Conservation (phyloP, 2,329 filamentous ascomycete genomes). For the Emericellopsis cladophorae region DNA sequence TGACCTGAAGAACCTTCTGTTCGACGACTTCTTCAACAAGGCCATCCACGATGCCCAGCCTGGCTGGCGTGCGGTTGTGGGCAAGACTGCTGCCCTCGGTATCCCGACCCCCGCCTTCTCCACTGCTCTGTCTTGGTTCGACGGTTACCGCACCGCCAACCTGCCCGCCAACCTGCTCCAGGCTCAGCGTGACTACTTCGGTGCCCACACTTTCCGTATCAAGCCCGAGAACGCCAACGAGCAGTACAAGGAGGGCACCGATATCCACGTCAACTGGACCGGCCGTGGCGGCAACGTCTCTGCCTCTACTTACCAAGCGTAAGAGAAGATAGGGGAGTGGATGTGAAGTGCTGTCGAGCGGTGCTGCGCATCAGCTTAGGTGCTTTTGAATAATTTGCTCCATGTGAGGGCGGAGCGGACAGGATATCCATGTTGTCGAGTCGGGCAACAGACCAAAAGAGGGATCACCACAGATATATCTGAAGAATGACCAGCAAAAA, state of each 20-base stretch:
- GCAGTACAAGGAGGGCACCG: slow-evolving; percentile 72
- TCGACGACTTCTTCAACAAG: slow-evolving; percentile 99
- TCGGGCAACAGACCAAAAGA: no score
- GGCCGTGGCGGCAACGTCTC: slow-evolving; percentile 95
- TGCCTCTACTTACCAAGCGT: slow-evolving; percentile 95
- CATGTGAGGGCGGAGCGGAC: no score
- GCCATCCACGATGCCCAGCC: slow-evolving; percentile 93
- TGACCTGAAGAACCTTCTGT: slow-evolving; percentile 94
- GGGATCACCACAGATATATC: no score
- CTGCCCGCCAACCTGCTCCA: slow-evolving; percentile 97
- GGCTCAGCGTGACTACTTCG: slow-evolving; percentile 99
- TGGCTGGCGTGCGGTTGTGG: slow-evolving; percentile 83
- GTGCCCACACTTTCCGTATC: slow-evolving; percentile 80
- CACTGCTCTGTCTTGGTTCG: slow-evolving; percentile 95
- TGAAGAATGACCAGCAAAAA: no score
- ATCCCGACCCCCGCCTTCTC: slow-evolving; percentile 95
- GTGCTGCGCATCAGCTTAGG: no score
- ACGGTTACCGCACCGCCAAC: slow-evolving; percentile 95
- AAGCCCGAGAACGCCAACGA: slow-evolving; percentile 67
- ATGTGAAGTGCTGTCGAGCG: no score
- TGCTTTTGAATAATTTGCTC: neutral
- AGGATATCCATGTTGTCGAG: no score
- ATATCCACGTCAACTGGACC: slow-evolving; percentile 99
- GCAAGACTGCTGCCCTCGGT: slow-evolving; percentile 85
- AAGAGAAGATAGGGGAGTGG: slow-evolving; percentile 22